These are phyloP conservation scores for Euphorbia celastroides DNA, from an alignment of 441 rosid species.

Conservation along the genomic window DNA sequence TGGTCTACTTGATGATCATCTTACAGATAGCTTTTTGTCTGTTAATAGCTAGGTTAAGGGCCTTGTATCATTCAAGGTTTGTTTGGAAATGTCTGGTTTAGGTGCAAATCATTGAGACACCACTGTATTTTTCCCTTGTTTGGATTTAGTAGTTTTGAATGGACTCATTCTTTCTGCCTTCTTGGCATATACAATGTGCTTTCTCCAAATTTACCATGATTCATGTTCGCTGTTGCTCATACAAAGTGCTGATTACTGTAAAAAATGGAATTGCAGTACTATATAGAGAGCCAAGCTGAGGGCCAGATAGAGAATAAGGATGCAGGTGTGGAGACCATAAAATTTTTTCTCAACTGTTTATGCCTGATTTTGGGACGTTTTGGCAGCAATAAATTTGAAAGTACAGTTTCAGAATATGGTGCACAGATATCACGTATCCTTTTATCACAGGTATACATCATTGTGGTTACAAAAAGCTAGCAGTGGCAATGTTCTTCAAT, in stretches of 20 bases:
- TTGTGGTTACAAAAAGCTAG: constrained; percentile 7
- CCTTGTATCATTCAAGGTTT: neutral
- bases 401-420: constrained; percentile 53
- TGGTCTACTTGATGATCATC: neutral
- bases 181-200: neutral
- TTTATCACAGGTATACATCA: constrained; percentile 58
- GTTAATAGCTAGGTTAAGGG: neutral
- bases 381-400: constrained; percentile 60
- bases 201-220: neutral
- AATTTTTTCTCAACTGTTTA: constrained; percentile 76
- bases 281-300: constrained; percentile 48
- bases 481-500: neutral
- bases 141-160: neutral
- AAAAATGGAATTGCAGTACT: constrained; percentile 42
- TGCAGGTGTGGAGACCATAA: constrained; percentile 58
- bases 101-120: neutral
- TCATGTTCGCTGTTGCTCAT: neutral
- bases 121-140: neutral
- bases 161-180: neutral
- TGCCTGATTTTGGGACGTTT: constrained; percentile 92
- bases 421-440: constrained; percentile 57
- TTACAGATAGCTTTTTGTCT: too few relatives aligned
- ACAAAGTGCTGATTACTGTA: constrained; percentile 26
- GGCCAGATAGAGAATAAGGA: constrained; percentile 37
- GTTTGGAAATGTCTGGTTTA: neutral